Evolutionary conservation across 148 eudicot species (phyloP), one percentile per base, ranked within the genome.

Genomic region (Euryodendron excelsum): DNA sequence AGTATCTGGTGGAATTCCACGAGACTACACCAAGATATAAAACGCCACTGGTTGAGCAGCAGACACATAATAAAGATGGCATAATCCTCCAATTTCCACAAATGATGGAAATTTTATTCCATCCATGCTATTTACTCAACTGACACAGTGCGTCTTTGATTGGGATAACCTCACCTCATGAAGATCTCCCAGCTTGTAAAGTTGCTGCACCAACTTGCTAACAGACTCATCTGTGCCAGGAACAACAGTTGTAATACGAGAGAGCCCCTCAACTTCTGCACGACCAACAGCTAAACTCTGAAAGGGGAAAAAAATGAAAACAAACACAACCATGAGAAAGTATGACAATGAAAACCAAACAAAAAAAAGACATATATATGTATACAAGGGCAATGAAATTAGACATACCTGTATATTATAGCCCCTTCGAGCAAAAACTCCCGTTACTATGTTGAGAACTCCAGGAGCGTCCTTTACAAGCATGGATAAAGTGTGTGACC

Each of bases 211-310:
- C 88, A 94, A 84, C 83, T 92, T 92, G 74, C 87, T 81, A 77
- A 94, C 92, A 52, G 92, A 85, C 74, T 91, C 96, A 77, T 94
- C 94, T 62, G 93, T 94, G 75, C 97, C 98, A 78, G 98, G 92
- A 83, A 94, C 84, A 64, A 94, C 98, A 64, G 98, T 94, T 83
- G 98, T 94, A 73, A 94, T 90, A 80, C 97, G 96, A 77, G 98
- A 94, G 79, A 92, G 71, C 52, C 98, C 98, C 82, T 91, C 90
- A 70, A 52, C 82, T 76, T 92, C 98, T 36, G 98, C 90, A 80
- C 89, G 90, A 65, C 98, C 98, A 63, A 91, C 98, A 79, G 97
- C 98, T 59, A 94, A 90, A 88, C 97, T 94, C 97, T 94, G 85
- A 59, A 64, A 48, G 34, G 65, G 52, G 37, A 30, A 18, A 52